Evolutionary conservation across 306 rosid species (phyloP), one percentile per base, ranked within the genome.

Genomic region (Clitoria ternatea): DNA sequence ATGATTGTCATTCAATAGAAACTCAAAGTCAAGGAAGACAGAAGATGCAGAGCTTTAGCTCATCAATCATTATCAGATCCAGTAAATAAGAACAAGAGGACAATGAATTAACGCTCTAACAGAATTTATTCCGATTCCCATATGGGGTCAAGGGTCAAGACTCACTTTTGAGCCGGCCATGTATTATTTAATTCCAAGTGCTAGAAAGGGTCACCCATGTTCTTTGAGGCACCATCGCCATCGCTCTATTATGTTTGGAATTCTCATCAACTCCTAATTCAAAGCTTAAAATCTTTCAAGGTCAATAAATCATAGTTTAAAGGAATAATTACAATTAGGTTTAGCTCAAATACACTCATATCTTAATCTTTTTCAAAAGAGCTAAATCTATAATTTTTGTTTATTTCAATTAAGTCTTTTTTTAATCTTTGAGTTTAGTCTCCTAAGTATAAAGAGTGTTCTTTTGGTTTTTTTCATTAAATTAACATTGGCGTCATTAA

Each of bases 111-210:
- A 69, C 42, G 30, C 42, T 54, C 75, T 70, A 70, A 71, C 47
- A 20, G 76, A 71, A 57, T 43, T 70, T 57, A 43, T 71, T 71
- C 60, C 4, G 68, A 71, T 71, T 71, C 68, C 68, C 59, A 7
- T 42, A 10, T 22, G 35, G 7, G 7, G 14, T 61, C 32, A 68
- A 43, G 45, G 35, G 44, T 59, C 44, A 59, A 17, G 30, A 49
- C 47, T 66, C 36, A 42, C 66, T 60, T 74, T 79, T 67, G 19
- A 17, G 76, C 72, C 43, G 52, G 56, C 76, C 71, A 48, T 39
- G 67, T 52, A 32, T 48, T 50, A 7, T 39, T 62, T 71, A 24
- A 49, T 15, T 73, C 43, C 15, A 17, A 14, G 7, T 12, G 23
- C 24, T 7, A 2, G 32, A 43, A 43, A 42, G 35, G 12, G 6